These are phyloP conservation scores for Aspergillus saccharolyticus DNA, from an alignment of 495 filamentous ascomycete species.

Conservation along the genomic window DNA sequence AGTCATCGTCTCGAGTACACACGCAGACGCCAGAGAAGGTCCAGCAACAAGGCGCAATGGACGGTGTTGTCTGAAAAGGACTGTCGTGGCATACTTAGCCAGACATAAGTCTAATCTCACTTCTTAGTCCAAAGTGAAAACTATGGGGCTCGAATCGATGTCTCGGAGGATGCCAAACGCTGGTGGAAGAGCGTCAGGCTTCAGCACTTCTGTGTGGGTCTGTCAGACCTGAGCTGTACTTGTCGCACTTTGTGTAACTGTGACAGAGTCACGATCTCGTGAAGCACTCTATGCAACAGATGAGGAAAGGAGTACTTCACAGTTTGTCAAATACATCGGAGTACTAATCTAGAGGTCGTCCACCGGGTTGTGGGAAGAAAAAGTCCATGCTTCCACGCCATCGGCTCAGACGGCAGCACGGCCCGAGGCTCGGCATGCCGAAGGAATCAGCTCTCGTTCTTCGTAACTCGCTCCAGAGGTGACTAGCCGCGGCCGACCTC, in stretches of 20 bases:
- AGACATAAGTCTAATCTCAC: background rate
- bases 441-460: background rate
- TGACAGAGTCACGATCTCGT: background rate
- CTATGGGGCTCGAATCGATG: background rate
- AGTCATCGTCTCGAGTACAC: background rate
- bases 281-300: background rate
- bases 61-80: background rate
- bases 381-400: background rate
- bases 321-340: background rate
- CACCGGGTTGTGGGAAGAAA: background rate
- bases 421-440: conserved; percentile 5
- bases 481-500: background rate
- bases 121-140: background rate
- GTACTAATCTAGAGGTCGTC: background rate
- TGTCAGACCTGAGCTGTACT: background rate
- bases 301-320: background rate
- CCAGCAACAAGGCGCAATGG: background rate
- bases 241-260: background rate
- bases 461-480: background rate
- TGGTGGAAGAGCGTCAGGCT: background rate
- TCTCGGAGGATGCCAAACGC: background rate
- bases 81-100: background rate
- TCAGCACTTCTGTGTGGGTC: background rate
- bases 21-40: background rate
- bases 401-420: background rate